Evolutionary conservation across 2,329 filamentous ascomycete genomes (phyloP).

Genomic region (Aureobasidium lini): DNA sequence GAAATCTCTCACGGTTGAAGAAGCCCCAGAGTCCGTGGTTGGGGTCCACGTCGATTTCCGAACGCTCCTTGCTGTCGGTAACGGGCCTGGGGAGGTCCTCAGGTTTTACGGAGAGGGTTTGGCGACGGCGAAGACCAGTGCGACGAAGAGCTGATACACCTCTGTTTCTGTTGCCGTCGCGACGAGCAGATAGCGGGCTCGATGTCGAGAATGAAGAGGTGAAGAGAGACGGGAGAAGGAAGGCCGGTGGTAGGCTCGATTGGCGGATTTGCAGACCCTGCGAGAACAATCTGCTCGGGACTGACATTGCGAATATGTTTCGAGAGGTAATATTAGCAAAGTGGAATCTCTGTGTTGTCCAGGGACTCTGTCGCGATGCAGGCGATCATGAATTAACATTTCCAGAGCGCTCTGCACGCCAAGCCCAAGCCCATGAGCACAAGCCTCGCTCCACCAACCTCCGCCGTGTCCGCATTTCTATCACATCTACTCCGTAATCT

Average conservation of each 20-base stretch:
- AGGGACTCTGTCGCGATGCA: background rate
- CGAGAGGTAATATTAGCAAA: background rate
- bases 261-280: slow-evolving; percentile 9
- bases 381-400: slow-evolving; percentile 11
- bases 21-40: slow-evolving; percentile 90
- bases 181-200: slow-evolving; percentile 20
- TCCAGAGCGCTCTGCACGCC: slow-evolving; percentile 9
- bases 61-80: slow-evolving; percentile 49
- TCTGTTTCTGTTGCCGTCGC: slow-evolving; percentile 71
- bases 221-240: slow-evolving; percentile 30
- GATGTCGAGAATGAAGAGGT: slow-evolving; percentile 27
- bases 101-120: slow-evolving; percentile 66
- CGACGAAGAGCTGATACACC: slow-evolving; percentile 75
- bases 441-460: background rate
- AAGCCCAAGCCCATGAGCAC: background rate
- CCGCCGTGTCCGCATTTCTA: background rate
- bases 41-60: slow-evolving; percentile 52
- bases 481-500: no score
- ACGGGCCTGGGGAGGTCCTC: slow-evolving; percentile 67
- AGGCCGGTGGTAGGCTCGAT: slow-evolving; percentile 24
- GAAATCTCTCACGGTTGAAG: slow-evolving; percentile 63
- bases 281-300: slow-evolving; percentile 4
- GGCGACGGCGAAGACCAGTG: slow-evolving; percentile 58
- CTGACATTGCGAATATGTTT: slow-evolving; percentile 1
- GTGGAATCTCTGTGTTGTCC: background rate